Evolutionary conservation across 2,329 filamentous ascomycete species (phyloP).

Genomic region (Scleromitrula shiraiana): DNA sequence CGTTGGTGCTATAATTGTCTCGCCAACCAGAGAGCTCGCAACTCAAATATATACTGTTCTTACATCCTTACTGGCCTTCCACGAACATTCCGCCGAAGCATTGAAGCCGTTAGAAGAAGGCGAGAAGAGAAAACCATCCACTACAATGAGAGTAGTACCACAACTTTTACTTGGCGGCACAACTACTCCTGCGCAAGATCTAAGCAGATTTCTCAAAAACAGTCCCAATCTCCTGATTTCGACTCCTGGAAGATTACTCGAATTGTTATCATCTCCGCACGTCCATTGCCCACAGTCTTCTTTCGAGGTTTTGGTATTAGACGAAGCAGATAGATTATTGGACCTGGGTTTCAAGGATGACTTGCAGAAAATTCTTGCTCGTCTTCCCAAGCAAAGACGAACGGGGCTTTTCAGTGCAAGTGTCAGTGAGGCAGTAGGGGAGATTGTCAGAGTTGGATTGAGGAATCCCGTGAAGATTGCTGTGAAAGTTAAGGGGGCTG

Average conservation of each 20-base stretch:
- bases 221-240: slow-evolving; percentile 86
- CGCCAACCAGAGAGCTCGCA: slow-evolving; percentile 87
- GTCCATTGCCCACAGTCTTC: slow-evolving; percentile 82
- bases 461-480: slow-evolving; percentile 92
- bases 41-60: slow-evolving; percentile 83
- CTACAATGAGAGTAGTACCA: slow-evolving; percentile 58
- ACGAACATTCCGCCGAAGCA: slow-evolving; percentile 65
- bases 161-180: slow-evolving; percentile 82
- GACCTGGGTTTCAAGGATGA: slow-evolving; percentile 93
- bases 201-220: slow-evolving; percentile 73
- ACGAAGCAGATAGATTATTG: slow-evolving; percentile 87
- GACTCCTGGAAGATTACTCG: slow-evolving; percentile 82
- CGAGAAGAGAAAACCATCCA: slow-evolving; percentile 41
- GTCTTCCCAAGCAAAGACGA: slow-evolving; percentile 83
- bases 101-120: slow-evolving; percentile 47
- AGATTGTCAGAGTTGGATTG: slow-evolving; percentile 85
- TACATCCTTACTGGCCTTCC: slow-evolving; percentile 69
- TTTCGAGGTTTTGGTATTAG: slow-evolving; percentile 86
- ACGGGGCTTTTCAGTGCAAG: slow-evolving; percentile 93
- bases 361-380: slow-evolving; percentile 73
- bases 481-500: slow-evolving; percentile 78
- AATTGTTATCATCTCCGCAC: slow-evolving; percentile 77
- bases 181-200: slow-evolving; percentile 74
- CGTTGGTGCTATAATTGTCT: slow-evolving; percentile 83
- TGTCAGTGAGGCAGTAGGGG: slow-evolving; percentile 89